Conservation (phyloP, 129 eudicot genomes). For the Arctium lappa region DNA sequence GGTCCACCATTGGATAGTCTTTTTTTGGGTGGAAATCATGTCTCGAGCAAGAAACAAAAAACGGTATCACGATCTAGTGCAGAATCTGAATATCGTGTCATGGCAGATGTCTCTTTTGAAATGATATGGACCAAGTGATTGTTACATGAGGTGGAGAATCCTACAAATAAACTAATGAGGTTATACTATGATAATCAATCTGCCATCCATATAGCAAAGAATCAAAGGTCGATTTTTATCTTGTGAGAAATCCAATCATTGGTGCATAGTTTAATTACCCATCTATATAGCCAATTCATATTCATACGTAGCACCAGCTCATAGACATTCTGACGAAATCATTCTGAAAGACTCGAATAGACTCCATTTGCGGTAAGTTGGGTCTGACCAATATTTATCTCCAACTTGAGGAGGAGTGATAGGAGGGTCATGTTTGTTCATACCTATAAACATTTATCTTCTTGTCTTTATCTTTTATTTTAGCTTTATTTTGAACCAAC, state of each 20-base stretch:
- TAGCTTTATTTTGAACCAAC: neutral
- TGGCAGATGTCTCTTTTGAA: too few relatives aligned
- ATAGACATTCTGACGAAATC: neutral
- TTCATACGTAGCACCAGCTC: neutral
- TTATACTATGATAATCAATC: neutral
- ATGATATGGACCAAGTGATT: too few relatives aligned
- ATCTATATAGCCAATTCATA: neutral
- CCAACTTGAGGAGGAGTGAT: neutral
- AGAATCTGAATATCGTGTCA: too few relatives aligned
- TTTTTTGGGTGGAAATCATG: too few relatives aligned
- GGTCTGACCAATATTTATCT: neutral
- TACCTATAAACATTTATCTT: neutral
- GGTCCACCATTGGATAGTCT: too few relatives aligned
- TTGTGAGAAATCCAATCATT: neutral
- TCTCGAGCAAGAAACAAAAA: too few relatives aligned
- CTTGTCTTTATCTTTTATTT: neutral
- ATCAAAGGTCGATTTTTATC: neutral
- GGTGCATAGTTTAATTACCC: neutral
- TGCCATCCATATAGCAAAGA: neutral
- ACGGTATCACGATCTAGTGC: too few relatives aligned
- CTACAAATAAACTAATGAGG: neutral
- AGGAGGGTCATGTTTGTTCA: neutral
- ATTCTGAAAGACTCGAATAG: neutral
- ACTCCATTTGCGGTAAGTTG: neutral
- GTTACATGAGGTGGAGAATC: neutral